Percentiles rank a stretch among this genome's conserved stretches.
phyloP scores from a whole-genome alignment of 164 flowering plant genomes.

The Stephania yunnanensis region DNA sequence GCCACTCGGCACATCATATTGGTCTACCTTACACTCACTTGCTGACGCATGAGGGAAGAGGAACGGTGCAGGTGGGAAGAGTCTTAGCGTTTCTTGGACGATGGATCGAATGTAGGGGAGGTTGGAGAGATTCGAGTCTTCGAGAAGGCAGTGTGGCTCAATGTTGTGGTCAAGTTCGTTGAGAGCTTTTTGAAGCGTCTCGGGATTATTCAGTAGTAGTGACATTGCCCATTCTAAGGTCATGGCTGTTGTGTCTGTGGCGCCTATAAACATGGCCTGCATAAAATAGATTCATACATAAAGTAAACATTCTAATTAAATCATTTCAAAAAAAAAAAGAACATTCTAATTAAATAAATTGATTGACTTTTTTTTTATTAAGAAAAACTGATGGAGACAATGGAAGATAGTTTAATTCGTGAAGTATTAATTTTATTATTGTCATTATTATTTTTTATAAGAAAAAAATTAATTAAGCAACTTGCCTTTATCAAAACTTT shows the following conservation, averaged over 20 bases:
- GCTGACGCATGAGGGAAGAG: neutral
- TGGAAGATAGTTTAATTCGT: too few relatives aligned
- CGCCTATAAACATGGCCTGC: neutral
- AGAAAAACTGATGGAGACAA: too few relatives aligned
- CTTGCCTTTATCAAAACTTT: too few relatives aligned
- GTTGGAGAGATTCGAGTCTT: neutral
- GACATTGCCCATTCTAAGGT: constrained; percentile 1
- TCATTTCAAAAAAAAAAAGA: too few relatives aligned
- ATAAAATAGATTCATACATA: neutral
- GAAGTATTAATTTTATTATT: too few relatives aligned
- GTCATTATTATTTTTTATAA: too few relatives aligned
- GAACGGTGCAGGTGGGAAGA: neutral
- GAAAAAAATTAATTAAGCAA: too few relatives aligned
- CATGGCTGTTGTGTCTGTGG: neutral
- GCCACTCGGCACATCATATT: neutral
- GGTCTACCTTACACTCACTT: neutral
- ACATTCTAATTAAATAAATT: too few relatives aligned
- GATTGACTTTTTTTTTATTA: too few relatives aligned
- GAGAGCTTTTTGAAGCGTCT: neutral
- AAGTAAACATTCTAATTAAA: neutral
- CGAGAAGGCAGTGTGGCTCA: neutral
- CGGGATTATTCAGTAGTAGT: neutral
- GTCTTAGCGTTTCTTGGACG: neutral
- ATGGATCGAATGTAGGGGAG: neutral
- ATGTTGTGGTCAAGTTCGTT: neutral